A percentile compares a stretch with the other conserved stretches of the same genome.
phyloP scores from a whole-genome alignment of 306 rosid species.

The Glycine tomentella region DNA sequence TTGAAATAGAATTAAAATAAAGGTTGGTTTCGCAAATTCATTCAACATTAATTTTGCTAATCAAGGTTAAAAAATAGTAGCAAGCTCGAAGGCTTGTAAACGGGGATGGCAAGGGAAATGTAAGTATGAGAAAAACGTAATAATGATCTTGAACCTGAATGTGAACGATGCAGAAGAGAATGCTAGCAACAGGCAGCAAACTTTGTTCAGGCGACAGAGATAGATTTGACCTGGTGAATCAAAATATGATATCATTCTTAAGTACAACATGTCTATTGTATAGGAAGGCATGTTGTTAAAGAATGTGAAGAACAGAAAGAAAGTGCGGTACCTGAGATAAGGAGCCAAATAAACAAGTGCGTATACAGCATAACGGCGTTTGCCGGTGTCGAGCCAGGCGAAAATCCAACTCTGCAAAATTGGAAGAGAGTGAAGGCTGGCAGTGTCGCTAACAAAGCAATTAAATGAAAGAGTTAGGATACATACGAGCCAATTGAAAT shows the following conservation, averaged over 20 bases:
- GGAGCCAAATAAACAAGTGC: conserved; percentile 86
- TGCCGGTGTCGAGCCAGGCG: conserved; percentile 88
- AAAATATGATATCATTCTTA: too few species aligned
- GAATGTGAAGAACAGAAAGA: too few species aligned
- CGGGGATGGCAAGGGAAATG: too few species aligned
- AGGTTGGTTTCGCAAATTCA: too few species aligned
- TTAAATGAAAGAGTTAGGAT: not conserved
- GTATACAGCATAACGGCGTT: conserved; percentile 77
- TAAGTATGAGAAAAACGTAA: not conserved
- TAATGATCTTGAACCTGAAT: conserved; percentile 66
- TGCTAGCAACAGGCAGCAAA: conserved; percentile 94
- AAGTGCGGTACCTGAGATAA: conserved; percentile 63
- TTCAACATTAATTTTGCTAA: too few species aligned
- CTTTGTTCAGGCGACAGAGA: conserved; percentile 87
- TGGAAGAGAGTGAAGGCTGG: not conserved
- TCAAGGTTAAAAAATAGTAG: too few species aligned
- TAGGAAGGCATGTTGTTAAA: too few species aligned
- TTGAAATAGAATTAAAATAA: too few species aligned
- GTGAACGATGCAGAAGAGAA: conserved; percentile 82
- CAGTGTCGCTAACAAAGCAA: too few species aligned
- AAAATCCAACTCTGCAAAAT: conserved; percentile 84
- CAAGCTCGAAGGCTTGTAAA: too few species aligned
- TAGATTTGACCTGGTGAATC: conserved; percentile 70
- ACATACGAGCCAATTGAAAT: conserved; percentile 93
- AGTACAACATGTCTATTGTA: too few species aligned